A percentile compares a stretch with the other conserved stretches of the same genome.
phyloP scores from a whole-genome alignment of 192 early-diverging fungal genomes.

The Rhizoclosmatium sp. region DNA sequence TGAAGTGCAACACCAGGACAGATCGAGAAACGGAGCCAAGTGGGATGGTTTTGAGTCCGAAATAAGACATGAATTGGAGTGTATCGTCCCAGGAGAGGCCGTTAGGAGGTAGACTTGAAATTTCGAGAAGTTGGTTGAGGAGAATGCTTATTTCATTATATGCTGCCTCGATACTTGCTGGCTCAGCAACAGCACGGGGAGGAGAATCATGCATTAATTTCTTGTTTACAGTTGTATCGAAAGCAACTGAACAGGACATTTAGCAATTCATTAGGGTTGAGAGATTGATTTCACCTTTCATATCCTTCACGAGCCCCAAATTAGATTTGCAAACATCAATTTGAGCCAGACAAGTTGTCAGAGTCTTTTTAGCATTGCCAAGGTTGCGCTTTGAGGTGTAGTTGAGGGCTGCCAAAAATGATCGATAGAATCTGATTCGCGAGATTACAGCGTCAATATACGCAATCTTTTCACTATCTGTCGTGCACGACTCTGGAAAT shows the following conservation, averaged over 20 bases:
- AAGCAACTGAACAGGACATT: slow-evolving; percentile 13
- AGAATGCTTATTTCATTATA: slow-evolving; percentile 12
- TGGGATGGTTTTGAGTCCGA: background rate
- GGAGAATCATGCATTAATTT: slow-evolving; percentile 28
- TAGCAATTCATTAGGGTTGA: background rate
- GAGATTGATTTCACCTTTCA: slow-evolving; percentile 14
- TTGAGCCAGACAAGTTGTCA: slow-evolving; percentile 19
- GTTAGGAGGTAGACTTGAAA: slow-evolving; percentile 3
- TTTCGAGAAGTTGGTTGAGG: slow-evolving; percentile 25
- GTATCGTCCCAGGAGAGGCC: slow-evolving; percentile 10
- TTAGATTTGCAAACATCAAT: slow-evolving; percentile 8
- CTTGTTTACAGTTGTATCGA: slow-evolving; percentile 29
- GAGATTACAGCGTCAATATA: slow-evolving; percentile 26
- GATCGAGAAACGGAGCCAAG: background rate
- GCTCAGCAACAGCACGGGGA: slow-evolving; percentile 24
- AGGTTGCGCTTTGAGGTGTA: slow-evolving; percentile 15
- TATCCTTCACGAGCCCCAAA: slow-evolving; percentile 8
- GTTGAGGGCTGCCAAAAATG: slow-evolving; percentile 12
- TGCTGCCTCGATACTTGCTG: slow-evolving; percentile 3
- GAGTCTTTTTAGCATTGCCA: slow-evolving; percentile 35
- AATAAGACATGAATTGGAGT: slow-evolving; percentile 7
- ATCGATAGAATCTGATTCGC: slow-evolving; percentile 16
- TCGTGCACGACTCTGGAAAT: slow-evolving; percentile 20
- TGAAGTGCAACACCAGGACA: background rate
- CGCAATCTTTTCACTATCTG: background rate